These are phyloP conservation scores for Gossypium arboreum DNA, from an alignment of 345 rosid genomes.

Conservation along the genomic window DNA sequence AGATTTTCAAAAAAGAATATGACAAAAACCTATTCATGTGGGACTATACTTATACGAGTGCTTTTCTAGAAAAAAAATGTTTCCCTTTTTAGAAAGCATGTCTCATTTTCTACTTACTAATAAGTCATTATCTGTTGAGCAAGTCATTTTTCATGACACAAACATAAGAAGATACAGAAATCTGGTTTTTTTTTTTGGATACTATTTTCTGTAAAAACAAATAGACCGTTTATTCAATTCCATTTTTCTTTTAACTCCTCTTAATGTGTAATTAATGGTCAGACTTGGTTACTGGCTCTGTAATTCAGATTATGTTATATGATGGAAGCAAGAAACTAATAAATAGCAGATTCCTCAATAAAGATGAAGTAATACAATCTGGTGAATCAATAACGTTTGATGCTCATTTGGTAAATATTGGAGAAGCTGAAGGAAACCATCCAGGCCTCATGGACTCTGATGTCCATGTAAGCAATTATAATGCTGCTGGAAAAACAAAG, in stretches of 20 bases:
- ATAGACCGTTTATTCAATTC: background rate
- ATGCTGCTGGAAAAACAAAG: slow-evolving; percentile 9
- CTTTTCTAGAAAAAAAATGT: too few relatives aligned
- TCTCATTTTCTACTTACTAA: too few relatives aligned
- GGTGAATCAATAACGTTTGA: slow-evolving; percentile 41
- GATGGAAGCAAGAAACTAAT: slow-evolving; percentile 42
- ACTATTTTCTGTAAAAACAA: background rate
- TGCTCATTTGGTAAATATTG: slow-evolving; percentile 47
- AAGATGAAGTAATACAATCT: slow-evolving; percentile 41
- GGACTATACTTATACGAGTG: too few relatives aligned
- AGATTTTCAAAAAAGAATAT: too few relatives aligned
- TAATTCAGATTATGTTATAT: slow-evolving; percentile 47
- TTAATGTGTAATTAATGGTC: slow-evolving; percentile 8
- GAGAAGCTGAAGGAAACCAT: slow-evolving; percentile 35
- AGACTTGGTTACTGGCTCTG: slow-evolving; percentile 11
- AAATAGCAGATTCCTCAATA: slow-evolving; percentile 44
- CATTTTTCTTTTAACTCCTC: slow-evolving; percentile 12
- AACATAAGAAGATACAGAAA: too few relatives aligned
- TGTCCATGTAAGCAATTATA: slow-evolving; percentile 10
- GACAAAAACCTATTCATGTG: too few relatives aligned
- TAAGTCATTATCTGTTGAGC: too few relatives aligned
- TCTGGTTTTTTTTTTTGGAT: too few relatives aligned
- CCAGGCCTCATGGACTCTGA: slow-evolving; percentile 19
- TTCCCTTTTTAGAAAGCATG: too few relatives aligned
- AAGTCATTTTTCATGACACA: too few relatives aligned